Percentiles rank a stretch among this genome's conserved stretches.
These are phyloP conservation scores for Dysphania ambrosioides DNA, from an alignment of 148 eudicot genomes.

Conservation along the genomic window DNA sequence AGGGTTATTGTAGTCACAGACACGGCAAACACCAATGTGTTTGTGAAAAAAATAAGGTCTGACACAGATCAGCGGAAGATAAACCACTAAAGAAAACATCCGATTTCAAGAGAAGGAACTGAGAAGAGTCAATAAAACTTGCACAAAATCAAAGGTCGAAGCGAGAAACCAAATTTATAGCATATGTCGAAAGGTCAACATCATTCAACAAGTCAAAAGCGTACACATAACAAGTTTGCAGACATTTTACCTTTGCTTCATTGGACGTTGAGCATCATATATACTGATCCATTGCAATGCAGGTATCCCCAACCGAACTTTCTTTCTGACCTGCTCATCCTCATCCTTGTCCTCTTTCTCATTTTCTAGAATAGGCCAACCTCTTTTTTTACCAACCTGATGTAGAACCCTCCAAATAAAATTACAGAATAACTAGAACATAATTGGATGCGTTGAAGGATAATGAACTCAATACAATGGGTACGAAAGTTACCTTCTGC, in stretches of 20 bases:
- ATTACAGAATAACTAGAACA: background rate
- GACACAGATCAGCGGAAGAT: background rate
- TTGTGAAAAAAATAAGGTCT: background rate
- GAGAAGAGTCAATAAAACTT: background rate
- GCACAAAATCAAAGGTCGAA: background rate
- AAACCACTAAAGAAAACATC: background rate
- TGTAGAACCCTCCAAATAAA: constrained; percentile 41
- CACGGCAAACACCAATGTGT: background rate
- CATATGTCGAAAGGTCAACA: background rate
- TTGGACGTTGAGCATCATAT: constrained; percentile 78
- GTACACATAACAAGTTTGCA: background rate
- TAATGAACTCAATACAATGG: constrained; percentile 1
- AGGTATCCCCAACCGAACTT: constrained; percentile 77
- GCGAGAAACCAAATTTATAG: background rate
- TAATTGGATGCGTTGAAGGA: background rate
- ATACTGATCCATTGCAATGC: constrained; percentile 92
- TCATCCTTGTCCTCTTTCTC: constrained; percentile 72
- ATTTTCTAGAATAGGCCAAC: constrained; percentile 40
- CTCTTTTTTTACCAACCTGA: constrained; percentile 94
- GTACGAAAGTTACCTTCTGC: constrained; percentile 56
- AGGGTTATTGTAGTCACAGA: background rate
- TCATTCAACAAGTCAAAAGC: background rate
- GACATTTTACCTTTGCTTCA: constrained; percentile 80
- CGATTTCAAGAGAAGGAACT: background rate
- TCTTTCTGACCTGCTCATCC: constrained; percentile 81